Evolutionary conservation across 768 basidiomycete genomes (phyloP).

Genomic region (Infundibulicybe gibba): DNA sequence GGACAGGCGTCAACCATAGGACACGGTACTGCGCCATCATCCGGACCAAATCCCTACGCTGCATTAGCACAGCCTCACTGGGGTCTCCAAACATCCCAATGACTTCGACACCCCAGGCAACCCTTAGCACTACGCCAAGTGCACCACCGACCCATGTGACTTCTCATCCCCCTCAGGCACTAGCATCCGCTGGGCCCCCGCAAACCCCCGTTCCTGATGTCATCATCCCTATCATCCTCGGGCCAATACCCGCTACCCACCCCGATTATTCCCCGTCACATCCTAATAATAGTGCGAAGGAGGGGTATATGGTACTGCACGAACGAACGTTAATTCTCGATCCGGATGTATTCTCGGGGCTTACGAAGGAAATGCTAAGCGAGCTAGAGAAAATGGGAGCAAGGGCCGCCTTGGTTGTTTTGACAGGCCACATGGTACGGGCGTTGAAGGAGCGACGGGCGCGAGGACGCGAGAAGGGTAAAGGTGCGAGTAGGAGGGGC

Average conservation of each 20-base stretch:
- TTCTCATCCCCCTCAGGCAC: constrained; percentile 18
- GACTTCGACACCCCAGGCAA: constrained; percentile 16
- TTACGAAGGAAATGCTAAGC: constrained; percentile 68
- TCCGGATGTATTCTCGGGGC: constrained; percentile 78
- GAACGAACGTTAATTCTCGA: constrained; percentile 82
- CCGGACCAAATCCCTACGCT: constrained; percentile 34
- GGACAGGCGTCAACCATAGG: constrained; percentile 19
- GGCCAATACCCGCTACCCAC: constrained; percentile 64
- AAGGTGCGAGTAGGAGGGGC: constrained; percentile 25
- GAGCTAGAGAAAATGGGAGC: constrained; percentile 81
- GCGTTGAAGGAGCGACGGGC: constrained; percentile 74
- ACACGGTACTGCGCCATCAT: constrained; percentile 22
- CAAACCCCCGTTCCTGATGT: constrained; percentile 44
- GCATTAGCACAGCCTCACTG: constrained; percentile 29
- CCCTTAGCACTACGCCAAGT: constrained; percentile 25
- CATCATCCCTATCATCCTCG: constrained; percentile 74
- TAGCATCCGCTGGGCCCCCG: constrained; percentile 15
- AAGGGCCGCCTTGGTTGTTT: constrained; percentile 72
- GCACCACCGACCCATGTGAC: constrained; percentile 8
- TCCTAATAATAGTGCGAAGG: constrained; percentile 45
- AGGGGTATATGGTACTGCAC: constrained; percentile 75
- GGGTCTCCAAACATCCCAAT: constrained; percentile 24
- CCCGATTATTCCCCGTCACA: constrained; percentile 45
- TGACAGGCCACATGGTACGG: constrained; percentile 83
- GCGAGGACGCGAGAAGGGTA: constrained; percentile 33